Evolutionary conservation across 805 yeast genomes (phyloP).

Genomic region (Yamadazyma takamatsuzukensis): DNA sequence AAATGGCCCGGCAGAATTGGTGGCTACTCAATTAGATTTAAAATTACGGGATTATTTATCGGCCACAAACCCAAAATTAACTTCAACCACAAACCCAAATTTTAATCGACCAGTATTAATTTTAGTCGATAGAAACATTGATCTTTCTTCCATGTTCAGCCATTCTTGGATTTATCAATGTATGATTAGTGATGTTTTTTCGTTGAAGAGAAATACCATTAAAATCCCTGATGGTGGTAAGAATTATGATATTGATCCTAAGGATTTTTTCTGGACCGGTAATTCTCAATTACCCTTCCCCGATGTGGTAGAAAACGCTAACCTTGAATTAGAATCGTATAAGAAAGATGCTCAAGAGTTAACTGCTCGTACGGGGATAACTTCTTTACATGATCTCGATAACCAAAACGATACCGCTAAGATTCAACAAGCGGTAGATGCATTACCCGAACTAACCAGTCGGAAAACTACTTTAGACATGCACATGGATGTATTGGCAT

Average conservation of each 20-base stretch:
- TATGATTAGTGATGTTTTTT: constrained; percentile 89
- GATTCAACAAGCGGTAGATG: constrained; percentile 83
- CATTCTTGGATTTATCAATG: constrained; percentile 99
- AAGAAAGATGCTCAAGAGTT: constrained; percentile 85
- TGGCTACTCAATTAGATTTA: constrained; percentile 82
- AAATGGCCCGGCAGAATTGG: constrained; percentile 94
- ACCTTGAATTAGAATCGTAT: constrained; percentile 72
- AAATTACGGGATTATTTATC: constrained; percentile 81
- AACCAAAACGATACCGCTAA: constrained; percentile 50
- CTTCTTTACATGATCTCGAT: constrained; percentile 72
- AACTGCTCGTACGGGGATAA: constrained; percentile 69
- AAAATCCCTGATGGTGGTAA: constrained; percentile 46
- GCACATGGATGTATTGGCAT: constrained; percentile 94
- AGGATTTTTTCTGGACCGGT: constrained; percentile 86
- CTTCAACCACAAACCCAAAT: too few species aligned
- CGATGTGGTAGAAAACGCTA: constrained; percentile 97
- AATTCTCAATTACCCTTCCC: constrained; percentile 92
- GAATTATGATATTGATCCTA: constrained; percentile 84
- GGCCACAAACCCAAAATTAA: constrained; percentile 51
- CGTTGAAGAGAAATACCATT: constrained; percentile 77
- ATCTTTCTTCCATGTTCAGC: constrained; percentile 87
- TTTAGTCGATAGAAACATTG: constrained; percentile 83
- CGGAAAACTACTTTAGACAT: constrained; percentile 86
- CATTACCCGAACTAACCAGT: constrained; percentile 87
- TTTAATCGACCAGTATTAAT: constrained; percentile 70